phyloP scores from a whole-genome alignment of 768 basidiomycete species.

The Tulasnella sp. region DNA sequence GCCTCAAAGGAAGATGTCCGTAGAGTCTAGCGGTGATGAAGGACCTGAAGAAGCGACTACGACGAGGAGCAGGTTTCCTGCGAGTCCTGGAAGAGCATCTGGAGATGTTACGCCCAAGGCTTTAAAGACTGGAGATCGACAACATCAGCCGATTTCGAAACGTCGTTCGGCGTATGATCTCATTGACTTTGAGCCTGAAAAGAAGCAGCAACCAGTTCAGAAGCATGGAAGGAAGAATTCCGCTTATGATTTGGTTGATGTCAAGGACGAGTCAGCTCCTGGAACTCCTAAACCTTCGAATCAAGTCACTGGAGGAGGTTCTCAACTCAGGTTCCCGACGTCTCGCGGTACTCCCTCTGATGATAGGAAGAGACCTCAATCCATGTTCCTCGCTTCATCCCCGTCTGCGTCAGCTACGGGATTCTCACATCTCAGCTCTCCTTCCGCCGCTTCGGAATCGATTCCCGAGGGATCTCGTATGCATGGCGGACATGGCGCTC shows the following conservation, averaged over 20 bases:
- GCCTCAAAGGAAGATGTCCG: not conserved
- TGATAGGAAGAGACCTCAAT: slow-evolving; percentile 56
- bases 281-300: not conserved
- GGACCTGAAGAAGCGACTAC: slow-evolving; percentile 6
- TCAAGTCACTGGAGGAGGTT: not conserved
- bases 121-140: not conserved
- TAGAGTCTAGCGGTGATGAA: slow-evolving; percentile 9
- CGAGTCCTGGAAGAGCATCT: not conserved
- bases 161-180: slow-evolving; percentile 10
- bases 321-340: slow-evolving; percentile 2
- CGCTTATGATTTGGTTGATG: slow-evolving; percentile 68
- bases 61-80: not conserved
- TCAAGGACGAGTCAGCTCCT: slow-evolving; percentile 23
- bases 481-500: slow-evolving; percentile 23
- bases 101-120: not conserved
- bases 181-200: slow-evolving; percentile 21
- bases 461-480: not conserved
- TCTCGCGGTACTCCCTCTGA: not conserved
- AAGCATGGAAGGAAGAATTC: slow-evolving; percentile 49
- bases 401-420: not conserved
- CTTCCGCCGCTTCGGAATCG: not conserved
- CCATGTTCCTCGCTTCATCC: slow-evolving; percentile 58
- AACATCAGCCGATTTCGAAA: not conserved
- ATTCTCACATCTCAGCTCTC: not conserved
- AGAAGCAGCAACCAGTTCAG: slow-evolving; percentile 31